Base-by-base conservation (phyloP, 2,329 filamentous ascomycete genomes). In the Beauveria pseudobassiana region DNA sequence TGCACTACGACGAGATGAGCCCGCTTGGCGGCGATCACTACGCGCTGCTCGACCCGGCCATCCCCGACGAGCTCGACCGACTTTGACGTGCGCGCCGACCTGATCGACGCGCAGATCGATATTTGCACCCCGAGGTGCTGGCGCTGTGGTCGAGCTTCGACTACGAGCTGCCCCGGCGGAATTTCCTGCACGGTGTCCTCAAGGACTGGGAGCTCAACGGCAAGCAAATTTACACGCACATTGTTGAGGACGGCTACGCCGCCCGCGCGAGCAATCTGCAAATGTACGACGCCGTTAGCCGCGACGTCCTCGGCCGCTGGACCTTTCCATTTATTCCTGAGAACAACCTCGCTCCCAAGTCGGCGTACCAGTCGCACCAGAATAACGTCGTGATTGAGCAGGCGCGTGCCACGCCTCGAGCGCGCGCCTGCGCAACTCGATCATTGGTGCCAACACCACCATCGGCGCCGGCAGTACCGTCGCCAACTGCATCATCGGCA, bases 161-260 rank as follows among this genome's bases (percentile, higher is more conserved):
- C 73, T 98, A 96, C 73, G 92, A 97, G 72, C 82, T 92, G 8
- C 91, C 93, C 1, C 85, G 93, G 60, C 88, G 88, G 69, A 91
- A 96, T 69, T 97, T 96, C 69, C 76, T 99, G 42, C 90, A 93
- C 71, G 93, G 93, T 63, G 92, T 98, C 1, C 78, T 99, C 59
- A 97, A 97, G 77, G 95, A 99, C 73, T 96, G 91, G 78, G 95
- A 99, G 72, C 80, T 98, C 62, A 98, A 98, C 73, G 93, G 93
- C 63, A 96, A 98, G 78, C 92, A 91, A n/a, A 91, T 99, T 58
- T 92, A 97, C 72, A 89, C 91, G 2, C 89, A 98, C 69, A 88
- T 98, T 65, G 80, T 96, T 50, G 83, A 86, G 42, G 85, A 92
- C 57, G 86, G 91, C 63, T 99, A 98, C 71, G 90, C 91, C 1